Percentiles rank a stretch among this genome's conserved stretches.
Conservation (phyloP, 176 grass and related monocot genomes). For the Saccharum spontaneum region DNA sequence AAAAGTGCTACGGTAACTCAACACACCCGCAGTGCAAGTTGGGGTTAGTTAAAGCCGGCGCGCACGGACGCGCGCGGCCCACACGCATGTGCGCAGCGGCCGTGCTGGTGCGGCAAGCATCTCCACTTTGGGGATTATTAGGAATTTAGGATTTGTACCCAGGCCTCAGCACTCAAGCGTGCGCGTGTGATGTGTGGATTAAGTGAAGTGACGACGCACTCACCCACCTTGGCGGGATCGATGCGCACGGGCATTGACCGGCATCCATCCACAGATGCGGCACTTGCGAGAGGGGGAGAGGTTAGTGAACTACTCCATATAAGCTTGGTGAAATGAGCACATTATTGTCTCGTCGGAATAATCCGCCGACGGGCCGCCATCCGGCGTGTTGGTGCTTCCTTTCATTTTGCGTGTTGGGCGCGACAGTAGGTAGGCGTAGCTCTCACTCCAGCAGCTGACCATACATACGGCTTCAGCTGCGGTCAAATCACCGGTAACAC, state of each 20-base stretch:
- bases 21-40: background rate
- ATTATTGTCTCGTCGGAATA: too few relatives aligned
- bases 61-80: background rate
- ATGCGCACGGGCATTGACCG: background rate
- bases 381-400: background rate
- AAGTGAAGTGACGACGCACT: background rate
- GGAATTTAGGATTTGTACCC: background rate
- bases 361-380: too few relatives aligned
- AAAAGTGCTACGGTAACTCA: too few relatives aligned
- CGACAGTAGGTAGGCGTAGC: too few relatives aligned
- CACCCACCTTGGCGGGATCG: background rate
- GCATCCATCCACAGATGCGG: background rate
- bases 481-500: background rate
- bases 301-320: too few relatives aligned
- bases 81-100: background rate
- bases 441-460: background rate
- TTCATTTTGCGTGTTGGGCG: background rate
- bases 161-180: too few relatives aligned
- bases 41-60: background rate
- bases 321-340: too few relatives aligned
- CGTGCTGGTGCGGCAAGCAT: constrained; percentile 20
- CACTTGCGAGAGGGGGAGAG: background rate
- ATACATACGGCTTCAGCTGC: background rate
- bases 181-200: background rate
- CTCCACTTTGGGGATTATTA: background rate